A percentile compares a stretch with the other conserved stretches of the same genome.
Evolutionary conservation across 2,329 filamentous ascomycete species (phyloP).

Genomic region (Trichoderma simmonsii): DNA sequence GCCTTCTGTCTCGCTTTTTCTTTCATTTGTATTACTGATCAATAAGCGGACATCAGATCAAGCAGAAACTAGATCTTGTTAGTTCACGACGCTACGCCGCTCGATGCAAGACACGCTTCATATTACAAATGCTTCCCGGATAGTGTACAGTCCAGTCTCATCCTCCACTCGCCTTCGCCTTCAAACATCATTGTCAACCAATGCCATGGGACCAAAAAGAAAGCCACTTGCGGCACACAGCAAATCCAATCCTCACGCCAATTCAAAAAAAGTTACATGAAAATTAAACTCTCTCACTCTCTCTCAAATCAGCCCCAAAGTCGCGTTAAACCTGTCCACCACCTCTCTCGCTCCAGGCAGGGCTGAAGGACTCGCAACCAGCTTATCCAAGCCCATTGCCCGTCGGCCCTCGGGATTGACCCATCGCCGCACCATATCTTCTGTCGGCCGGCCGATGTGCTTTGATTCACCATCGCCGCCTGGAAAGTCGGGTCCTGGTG

Average conservation of each 20-base stretch:
- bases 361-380: slow-evolving; percentile 30
- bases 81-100: neutral
- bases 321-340: slow-evolving; percentile 41
- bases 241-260: neutral
- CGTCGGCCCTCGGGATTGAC: slow-evolving; percentile 35
- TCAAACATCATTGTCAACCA: neutral
- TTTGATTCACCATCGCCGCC: slow-evolving; percentile 65
- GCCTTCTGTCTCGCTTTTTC: neutral
- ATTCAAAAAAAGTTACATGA: neutral
- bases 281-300: neutral
- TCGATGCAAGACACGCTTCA: neutral
- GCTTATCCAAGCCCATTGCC: slow-evolving; percentile 45
- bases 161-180: neutral
- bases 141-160: neutral
- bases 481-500: slow-evolving; percentile 67
- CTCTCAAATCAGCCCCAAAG: slow-evolving; percentile 38
- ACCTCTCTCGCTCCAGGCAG: slow-evolving; percentile 36
- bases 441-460: slow-evolving; percentile 47
- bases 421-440: slow-evolving; percentile 35
- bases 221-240: neutral
- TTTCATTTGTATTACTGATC: neutral
- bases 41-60: neutral
- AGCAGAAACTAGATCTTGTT: neutral
- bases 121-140: neutral
- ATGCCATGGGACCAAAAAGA: neutral